phyloP scores from a whole-genome alignment of 2,329 filamentous ascomycete species.

The Colletotrichum sp. region DNA sequence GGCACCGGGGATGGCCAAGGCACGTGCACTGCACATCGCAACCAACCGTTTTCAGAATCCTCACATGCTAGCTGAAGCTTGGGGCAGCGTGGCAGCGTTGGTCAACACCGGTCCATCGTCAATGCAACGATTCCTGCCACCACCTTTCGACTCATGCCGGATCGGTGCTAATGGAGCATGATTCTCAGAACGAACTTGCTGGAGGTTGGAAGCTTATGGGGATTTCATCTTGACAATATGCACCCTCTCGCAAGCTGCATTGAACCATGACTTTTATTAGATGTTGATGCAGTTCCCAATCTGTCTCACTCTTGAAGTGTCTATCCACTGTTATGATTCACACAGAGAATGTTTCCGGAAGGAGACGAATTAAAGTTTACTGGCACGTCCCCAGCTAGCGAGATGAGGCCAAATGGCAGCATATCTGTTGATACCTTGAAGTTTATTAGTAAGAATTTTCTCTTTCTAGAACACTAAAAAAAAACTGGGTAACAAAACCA shows the following conservation, averaged over 20 bases:
- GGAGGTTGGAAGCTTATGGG: background rate
- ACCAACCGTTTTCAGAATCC: constrained; percentile 17
- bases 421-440: no score
- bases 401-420: no score
- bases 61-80: constrained; percentile 14
- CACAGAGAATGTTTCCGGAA: background rate
- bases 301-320: background rate
- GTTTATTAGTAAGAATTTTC: no score
- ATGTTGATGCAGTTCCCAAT: background rate
- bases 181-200: background rate
- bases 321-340: background rate
- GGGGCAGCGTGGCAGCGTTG: background rate
- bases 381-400: background rate
- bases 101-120: background rate
- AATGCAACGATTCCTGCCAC: background rate
- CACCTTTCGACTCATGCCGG: background rate
- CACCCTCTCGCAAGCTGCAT: background rate
- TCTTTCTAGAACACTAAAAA: no score
- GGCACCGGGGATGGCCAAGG: constrained; percentile 10
- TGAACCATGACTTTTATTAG: background rate
- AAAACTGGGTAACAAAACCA: no score
- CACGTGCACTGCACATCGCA: constrained; percentile 10
- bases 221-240: background rate
- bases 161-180: background rate
- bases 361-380: background rate